Percentiles rank a stretch among this genome's conserved stretches.
phyloP scores from a whole-genome alignment of 371 early-diverging fungal species.

The Mucor indicus region DNA sequence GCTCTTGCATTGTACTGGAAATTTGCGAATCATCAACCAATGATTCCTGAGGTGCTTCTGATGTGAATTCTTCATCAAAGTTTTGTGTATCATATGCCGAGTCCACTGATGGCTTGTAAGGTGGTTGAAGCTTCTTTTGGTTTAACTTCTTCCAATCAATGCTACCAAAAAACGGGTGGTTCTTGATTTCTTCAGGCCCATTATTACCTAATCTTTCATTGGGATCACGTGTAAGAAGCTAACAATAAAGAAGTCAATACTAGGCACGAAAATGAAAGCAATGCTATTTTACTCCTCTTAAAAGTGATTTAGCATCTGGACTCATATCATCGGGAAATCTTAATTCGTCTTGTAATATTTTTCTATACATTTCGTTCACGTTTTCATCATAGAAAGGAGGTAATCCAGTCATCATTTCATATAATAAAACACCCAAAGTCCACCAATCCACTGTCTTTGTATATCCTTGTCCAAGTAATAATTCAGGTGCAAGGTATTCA shows the following conservation, averaged over 20 bases:
- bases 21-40: constrained; percentile 78
- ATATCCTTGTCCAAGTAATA: constrained; percentile 90
- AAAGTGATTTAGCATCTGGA: constrained; percentile 68
- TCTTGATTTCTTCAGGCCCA: constrained; percentile 88
- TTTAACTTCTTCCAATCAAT: constrained; percentile 88
- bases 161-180: constrained; percentile 90
- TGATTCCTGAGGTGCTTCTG: constrained; percentile 87
- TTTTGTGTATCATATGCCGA: constrained; percentile 77
- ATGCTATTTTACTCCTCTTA: constrained; percentile 59
- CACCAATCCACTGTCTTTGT: constrained; percentile 98
- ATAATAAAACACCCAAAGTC: constrained; percentile 95
- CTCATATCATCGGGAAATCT: constrained; percentile 84
- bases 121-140: constrained; percentile 87
- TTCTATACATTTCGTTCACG: constrained; percentile 93
- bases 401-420: constrained; percentile 94
- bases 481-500: constrained; percentile 98
- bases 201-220: constrained; percentile 80
- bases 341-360: constrained; percentile 85
- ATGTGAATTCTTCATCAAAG: constrained; percentile 80
- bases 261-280: background rate
- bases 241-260: no score
- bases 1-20: constrained; percentile 88
- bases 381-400: constrained; percentile 97
- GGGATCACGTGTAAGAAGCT: constrained; percentile 84
- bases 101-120: constrained; percentile 89